These are phyloP conservation scores for Lagenidium sp. DNA, from an alignment of 352 stramenopile species.

Conservation along the genomic window DNA sequence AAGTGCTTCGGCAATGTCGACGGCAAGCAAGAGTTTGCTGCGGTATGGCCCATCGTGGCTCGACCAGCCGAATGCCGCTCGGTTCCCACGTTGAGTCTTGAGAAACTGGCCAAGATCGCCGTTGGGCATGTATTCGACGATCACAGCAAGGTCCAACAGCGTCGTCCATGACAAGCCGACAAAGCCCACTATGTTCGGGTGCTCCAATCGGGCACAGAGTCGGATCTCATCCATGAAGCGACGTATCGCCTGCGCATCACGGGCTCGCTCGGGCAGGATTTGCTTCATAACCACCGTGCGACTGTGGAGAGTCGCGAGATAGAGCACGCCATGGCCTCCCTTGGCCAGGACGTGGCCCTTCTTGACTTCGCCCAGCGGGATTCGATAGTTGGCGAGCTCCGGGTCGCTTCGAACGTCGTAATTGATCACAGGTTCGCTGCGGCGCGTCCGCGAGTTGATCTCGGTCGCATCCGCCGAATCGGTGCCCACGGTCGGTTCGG, in stretches of 20 bases:
- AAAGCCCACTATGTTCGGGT: constrained; percentile 40
- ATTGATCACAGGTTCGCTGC: constrained; percentile 7
- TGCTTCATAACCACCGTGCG: constrained; percentile 41
- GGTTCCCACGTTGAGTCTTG: constrained; percentile 5
- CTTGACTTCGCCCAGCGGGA: constrained; percentile 34
- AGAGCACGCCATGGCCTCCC: constrained; percentile 44
- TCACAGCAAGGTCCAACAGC: constrained; percentile 29
- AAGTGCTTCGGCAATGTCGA: constrained; percentile 26
- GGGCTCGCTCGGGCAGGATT: constrained; percentile 32
- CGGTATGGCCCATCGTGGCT: too few relatives aligned
- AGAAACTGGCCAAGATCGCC: constrained; percentile 28
- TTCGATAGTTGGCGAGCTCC: constrained; percentile 32
- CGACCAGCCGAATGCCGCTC: constrained; percentile 12
- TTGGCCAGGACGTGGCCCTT: constrained; percentile 27
- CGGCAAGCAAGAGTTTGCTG: constrained; percentile 21
- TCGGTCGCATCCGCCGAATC: too few relatives aligned
- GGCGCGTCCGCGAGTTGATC: too few relatives aligned
- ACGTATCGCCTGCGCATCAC: constrained; percentile 22
- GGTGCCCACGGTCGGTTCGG: constrained; percentile 10
- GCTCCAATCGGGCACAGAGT: constrained; percentile 29
- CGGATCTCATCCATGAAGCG: constrained; percentile 47
- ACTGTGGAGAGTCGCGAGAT: constrained; percentile 20
- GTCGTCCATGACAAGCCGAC: constrained; percentile 36
- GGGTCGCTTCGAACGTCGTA: constrained; percentile 46
- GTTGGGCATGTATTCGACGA: constrained; percentile 38